Base-by-base conservation (phyloP, 768 basidiomycete genomes). In the Asterophora parasitica region DNA sequence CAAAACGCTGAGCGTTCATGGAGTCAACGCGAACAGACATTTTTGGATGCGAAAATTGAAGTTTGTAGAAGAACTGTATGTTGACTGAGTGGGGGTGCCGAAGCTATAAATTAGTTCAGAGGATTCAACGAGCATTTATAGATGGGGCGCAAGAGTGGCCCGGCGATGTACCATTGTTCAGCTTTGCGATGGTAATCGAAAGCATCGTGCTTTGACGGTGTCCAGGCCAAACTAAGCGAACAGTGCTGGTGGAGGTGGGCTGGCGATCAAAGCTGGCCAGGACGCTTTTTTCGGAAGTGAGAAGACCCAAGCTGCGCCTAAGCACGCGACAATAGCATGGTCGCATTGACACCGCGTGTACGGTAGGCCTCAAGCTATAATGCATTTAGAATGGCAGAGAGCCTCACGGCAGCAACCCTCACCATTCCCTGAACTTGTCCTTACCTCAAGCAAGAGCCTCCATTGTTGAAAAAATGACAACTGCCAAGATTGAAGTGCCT, bases 1-100 rank as follows among this genome's bases (percentile, higher is more conserved):
- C 61, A 39, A 52, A 69, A 38, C 68, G 53, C 46, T 68, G 65
- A 44, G 63, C 48, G 44, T 63, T 61, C 61, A 69, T 59, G 38
- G 54, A 16, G n/a, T 58, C 51, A 42, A 49, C 33, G n/a, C 48
- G 58, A 35, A 39, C 32, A 33, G 38, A 35, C 39, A 42, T 43
- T 34, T 46, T 48, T 15, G 41, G 41, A 33, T 38, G 33, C 34
- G 47, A 47, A 31, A 46, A 47, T 33, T 35, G n/a, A n/a, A n/a
- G 39, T 46, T n/a, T 27, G 36, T 41, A 41, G 31, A 41, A 43
- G 35, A 38, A 30, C 23, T 49, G 44, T 16, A 34, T 23, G 23
- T 23, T 38, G 34, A 42, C 37, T 38, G 42, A 12, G 7, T 26
- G 13, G 39, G n/a, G 27, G 39, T 26, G 39, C 8, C 8, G 23